A percentile compares a stretch with the other conserved stretches of the same genome.
These are phyloP conservation scores for Phytophthora agathidicida DNA, from an alignment of 352 stramenopile species.

Conservation along the genomic window DNA sequence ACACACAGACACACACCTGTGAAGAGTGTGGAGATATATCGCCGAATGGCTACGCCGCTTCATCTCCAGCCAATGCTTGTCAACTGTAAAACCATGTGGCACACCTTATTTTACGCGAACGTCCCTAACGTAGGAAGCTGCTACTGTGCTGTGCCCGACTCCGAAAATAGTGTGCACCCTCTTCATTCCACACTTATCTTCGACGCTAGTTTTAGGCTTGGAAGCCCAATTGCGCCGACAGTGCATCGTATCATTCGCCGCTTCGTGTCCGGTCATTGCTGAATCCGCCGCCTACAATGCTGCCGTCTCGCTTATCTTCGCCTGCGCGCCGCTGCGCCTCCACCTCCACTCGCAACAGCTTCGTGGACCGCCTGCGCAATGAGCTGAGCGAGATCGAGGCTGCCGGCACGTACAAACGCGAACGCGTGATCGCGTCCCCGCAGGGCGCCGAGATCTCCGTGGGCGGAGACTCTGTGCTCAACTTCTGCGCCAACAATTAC, in stretches of 20 bases:
- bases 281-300: slow-evolving; percentile 8
- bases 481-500: slow-evolving; percentile 97
- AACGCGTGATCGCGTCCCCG: slow-evolving; percentile 91
- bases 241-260: background rate
- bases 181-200: no score
- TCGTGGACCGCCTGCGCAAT: slow-evolving; percentile 77
- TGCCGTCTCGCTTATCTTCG: slow-evolving; percentile 17
- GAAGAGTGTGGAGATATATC: no score
- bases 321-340: slow-evolving; percentile 30
- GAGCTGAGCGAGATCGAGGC: slow-evolving; percentile 76
- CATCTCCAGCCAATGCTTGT: slow-evolving; percentile 23
- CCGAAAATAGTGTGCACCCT: no score
- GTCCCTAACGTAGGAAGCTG: no score
- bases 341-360: slow-evolving; percentile 57
- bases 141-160: no score
- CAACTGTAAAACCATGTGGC: no score
- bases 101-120: no score
- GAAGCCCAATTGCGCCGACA: no score
- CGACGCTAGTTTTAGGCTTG: no score
- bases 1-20: no score
- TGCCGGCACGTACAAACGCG: slow-evolving; percentile 86
- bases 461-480: slow-evolving; percentile 80
- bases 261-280: background rate
- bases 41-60: slow-evolving; percentile 21
- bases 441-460: slow-evolving; percentile 86